phyloP scores from a whole-genome alignment of 1,139 yeast species.

The Yamadazyma songkhlaensis region DNA sequence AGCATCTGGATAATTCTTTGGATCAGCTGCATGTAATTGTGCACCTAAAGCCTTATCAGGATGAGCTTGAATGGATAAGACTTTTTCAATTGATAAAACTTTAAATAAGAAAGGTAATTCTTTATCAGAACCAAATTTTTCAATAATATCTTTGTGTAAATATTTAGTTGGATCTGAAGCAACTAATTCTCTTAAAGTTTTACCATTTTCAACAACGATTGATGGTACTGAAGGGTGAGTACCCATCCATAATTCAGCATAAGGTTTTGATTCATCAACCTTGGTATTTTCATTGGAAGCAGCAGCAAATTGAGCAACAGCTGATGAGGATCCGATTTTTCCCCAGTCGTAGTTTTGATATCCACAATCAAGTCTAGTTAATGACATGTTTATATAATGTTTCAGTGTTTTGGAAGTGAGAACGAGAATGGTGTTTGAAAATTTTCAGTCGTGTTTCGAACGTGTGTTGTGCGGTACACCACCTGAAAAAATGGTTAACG shows the following conservation, averaged over 20 bases:
- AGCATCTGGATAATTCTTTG: slow-evolving; percentile 93
- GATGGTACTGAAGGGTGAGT: slow-evolving; percentile 94
- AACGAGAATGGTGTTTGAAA: not conserved
- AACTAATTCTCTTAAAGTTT: slow-evolving; percentile 64
- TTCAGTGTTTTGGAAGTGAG: not conserved
- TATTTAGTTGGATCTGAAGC: slow-evolving; percentile 55
- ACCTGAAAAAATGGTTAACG: not conserved
- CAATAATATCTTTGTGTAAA: slow-evolving; percentile 56
- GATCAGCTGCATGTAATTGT: slow-evolving; percentile 75
- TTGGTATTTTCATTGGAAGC: slow-evolving; percentile 56
- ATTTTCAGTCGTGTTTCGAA: slow-evolving; percentile 1
- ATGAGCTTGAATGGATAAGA: slow-evolving; percentile 94
- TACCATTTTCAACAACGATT: slow-evolving; percentile 50
- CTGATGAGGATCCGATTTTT: slow-evolving; percentile 75
- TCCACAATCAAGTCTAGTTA: slow-evolving; percentile 52
- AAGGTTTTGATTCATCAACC: slow-evolving; percentile 73
- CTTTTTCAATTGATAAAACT: slow-evolving; percentile 89
- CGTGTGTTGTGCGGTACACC: not conserved
- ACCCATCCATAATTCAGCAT: slow-evolving; percentile 98
- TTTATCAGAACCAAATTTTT: slow-evolving; percentile 63
- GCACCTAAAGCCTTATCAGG: slow-evolving; percentile 88
- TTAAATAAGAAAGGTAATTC: slow-evolving; percentile 92
- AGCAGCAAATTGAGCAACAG: slow-evolving; percentile 85
- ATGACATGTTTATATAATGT: slow-evolving; percentile 12
- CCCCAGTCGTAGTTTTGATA: slow-evolving; percentile 84